Evolutionary conservation across 352 stramenopile species (phyloP), one percentile per base, ranked within the genome.

Genomic region (Phytophthora vignae): DNA sequence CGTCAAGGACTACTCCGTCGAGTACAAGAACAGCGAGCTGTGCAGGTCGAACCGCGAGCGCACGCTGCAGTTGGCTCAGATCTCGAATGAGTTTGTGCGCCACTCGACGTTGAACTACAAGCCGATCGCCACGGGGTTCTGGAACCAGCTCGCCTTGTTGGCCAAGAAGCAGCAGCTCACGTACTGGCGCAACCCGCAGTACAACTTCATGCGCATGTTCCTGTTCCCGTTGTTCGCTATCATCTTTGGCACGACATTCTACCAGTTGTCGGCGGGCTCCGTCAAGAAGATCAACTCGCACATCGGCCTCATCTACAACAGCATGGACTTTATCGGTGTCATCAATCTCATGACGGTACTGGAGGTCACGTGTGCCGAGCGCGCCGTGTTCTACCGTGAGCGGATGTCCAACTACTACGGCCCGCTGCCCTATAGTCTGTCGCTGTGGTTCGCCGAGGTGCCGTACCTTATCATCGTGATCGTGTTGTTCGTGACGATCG

Each of bases 381-480:
- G 83, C 10, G 79, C 79, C 1, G 81, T 89, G 60, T 90, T 82
- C 63, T 90, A 90, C 68, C 76, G 79, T 38, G 78, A 90, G 60
- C 83, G 81, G 17, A 89, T 87, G 79, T 88, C 82, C 46, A 87
- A 88, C 71, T 90, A 90, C 77, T 91, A 90, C 57, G 79, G 81
- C 19, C 74, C 81, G 31, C 64, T 91, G n/a, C 73, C 81, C 17
- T 91, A 89, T 77, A 82, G 63, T 56, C 46, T 88, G 55, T 90
- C 84, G 55, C 58, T 91, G 29, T 85, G 87, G 58, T 70, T 80
- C 12, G 77, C 79, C 2, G 83, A 91, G 46, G 17, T 91, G 5
- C 83, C 83, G 25, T 88, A 89, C 69, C 49, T 91, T 46, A 58
- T 82, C 11, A 42, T 83, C 0, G 81, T 87, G 1, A 67, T 49